Evolutionary conservation across 2,329 filamentous ascomycete genomes (phyloP).

Genomic region (Microsporum ferrugineum): DNA sequence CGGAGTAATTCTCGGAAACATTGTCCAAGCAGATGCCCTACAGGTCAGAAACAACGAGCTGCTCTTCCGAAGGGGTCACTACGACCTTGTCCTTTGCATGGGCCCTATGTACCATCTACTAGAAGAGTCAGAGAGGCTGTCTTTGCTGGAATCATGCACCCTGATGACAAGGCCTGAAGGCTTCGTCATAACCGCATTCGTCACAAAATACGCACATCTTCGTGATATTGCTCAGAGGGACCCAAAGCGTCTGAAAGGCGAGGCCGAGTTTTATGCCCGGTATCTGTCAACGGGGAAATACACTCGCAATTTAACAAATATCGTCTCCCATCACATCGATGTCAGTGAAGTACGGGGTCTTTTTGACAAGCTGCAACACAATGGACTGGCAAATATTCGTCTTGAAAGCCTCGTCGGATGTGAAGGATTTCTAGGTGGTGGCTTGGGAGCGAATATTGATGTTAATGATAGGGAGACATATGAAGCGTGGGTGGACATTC

Average conservation of each 20-base stretch:
- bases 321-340: background rate
- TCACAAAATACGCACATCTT: conserved; percentile 5
- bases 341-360: background rate
- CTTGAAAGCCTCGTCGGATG: background rate
- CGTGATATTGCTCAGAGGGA: background rate
- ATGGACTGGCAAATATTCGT: background rate
- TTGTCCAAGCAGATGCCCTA: background rate
- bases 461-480: background rate
- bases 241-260: background rate
- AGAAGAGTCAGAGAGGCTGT: background rate
- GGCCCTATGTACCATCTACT: conserved; percentile 3
- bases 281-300: conserved; percentile 2
- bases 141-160: background rate
- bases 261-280: background rate
- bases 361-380: background rate
- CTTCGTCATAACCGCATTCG: conserved; percentile 1
- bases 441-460: background rate
- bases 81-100: conserved; percentile 5
- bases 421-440: conserved; percentile 3
- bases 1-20: background rate
- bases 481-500: conserved; percentile 1
- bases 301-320: background rate
- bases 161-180: background rate
- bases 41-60: background rate
- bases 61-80: background rate